Percentiles rank a stretch among this genome's conserved stretches.
Conservation (phyloP, 1,284 basidiomycete species). For the Fomitiporia mediterranea region DNA sequence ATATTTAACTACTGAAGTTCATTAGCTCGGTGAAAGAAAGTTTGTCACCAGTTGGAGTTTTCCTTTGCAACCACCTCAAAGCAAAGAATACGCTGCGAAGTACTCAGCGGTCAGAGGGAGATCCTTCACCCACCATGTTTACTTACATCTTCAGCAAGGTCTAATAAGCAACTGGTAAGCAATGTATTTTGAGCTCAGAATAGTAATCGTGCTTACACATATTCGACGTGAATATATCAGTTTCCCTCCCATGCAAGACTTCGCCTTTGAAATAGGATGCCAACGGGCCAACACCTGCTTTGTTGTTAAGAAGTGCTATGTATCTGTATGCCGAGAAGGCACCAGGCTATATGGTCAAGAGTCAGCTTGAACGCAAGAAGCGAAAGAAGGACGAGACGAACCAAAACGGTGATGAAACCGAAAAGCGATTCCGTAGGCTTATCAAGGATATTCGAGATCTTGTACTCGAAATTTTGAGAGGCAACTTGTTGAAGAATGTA, state of each 20-base stretch:
- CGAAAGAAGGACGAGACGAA: conserved; percentile 32
- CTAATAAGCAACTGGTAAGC: conserved; percentile 33
- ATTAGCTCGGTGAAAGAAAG: background rate
- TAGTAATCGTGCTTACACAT: conserved; percentile 59
- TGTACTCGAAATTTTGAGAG: conserved; percentile 94
- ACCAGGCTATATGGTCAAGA: conserved; percentile 57
- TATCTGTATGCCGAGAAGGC: conserved; percentile 94
- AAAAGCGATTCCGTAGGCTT: conserved; percentile 93
- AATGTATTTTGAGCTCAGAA: conserved; percentile 11
- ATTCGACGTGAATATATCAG: conserved; percentile 93
- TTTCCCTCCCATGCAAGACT: conserved; percentile 83
- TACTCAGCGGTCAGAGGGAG: conserved; percentile 1
- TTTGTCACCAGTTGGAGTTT: conserved; percentile 71
- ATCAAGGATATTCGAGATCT: conserved; percentile 89
- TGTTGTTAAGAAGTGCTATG: conserved; percentile 87
- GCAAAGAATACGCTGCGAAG: conserved; percentile 82
- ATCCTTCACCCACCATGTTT: conserved; percentile 1
- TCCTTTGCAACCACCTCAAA: conserved; percentile 95
- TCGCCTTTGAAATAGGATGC: conserved; percentile 98
- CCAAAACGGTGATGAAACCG: conserved; percentile 85
- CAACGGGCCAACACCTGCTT: conserved; percentile 81
- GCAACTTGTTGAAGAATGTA: conserved; percentile 53
- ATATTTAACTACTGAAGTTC: conserved; percentile 3
- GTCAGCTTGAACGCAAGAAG: background rate
- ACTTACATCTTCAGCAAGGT: conserved; percentile 80